A percentile compares a stretch with the other conserved stretches of the same genome.
Evolutionary conservation across 1,139 yeast genomes (phyloP).

Genomic region (Candida sanyaensis): DNA sequence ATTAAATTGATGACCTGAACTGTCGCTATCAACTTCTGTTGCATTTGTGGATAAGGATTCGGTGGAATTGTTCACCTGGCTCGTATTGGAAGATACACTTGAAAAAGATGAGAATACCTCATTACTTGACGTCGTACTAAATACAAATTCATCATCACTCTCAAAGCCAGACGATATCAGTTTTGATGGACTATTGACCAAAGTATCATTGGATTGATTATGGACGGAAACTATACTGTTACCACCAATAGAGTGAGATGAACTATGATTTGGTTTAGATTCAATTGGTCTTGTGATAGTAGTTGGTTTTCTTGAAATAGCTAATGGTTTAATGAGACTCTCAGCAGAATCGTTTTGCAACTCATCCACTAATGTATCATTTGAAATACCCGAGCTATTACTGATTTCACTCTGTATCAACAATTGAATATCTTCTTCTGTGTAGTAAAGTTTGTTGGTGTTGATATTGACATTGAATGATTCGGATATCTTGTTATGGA

Average conservation of each 20-base stretch:
- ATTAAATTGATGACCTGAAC: background rate
- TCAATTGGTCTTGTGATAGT: constrained; percentile 3
- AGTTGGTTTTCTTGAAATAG: constrained; percentile 22
- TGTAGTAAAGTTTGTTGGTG: constrained; percentile 31
- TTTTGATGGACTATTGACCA: constrained; percentile 7
- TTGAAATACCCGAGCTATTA: constrained; percentile 28
- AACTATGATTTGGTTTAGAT: background rate
- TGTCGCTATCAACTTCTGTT: constrained; percentile 9
- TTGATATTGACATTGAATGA: constrained; percentile 26
- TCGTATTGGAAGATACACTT: constrained; percentile 2
- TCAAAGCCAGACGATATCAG: background rate
- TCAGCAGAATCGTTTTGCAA: constrained; percentile 5
- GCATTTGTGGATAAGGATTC: constrained; percentile 15
- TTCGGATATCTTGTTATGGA: constrained; percentile 48
- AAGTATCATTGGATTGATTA: constrained; percentile 8
- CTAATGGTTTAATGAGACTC: constrained; percentile 22
- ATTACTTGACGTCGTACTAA: background rate
- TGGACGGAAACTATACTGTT: constrained; percentile 2
- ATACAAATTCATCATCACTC: constrained; percentile 10
- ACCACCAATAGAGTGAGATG: background rate
- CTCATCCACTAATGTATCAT: constrained; percentile 5
- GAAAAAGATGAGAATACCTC: constrained; percentile 3
- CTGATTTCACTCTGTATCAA: constrained; percentile 23
- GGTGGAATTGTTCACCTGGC: constrained; percentile 11
- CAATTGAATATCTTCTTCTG: constrained; percentile 33